Base-by-base conservation (phyloP, 208 protist genomes). In the Lotmaria passim region DNA sequence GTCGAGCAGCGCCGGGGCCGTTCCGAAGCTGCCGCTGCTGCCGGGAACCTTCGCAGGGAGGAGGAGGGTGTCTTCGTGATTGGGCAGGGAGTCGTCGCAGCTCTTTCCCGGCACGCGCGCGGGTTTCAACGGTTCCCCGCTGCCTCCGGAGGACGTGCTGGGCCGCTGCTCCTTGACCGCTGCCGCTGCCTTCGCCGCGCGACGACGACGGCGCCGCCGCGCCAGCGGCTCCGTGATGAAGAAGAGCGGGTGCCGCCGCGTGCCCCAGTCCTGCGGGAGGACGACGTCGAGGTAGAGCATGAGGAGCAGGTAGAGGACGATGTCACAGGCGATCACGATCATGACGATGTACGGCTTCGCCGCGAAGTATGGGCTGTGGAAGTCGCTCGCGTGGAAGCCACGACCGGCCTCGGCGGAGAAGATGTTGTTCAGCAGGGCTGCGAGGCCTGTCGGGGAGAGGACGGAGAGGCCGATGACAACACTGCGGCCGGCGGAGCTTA, bases 271-370 rank as follows among this genome's bases (percentile, higher is more conserved):
- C 59, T 73, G 69, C 24, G 87, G 90, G 46, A 93, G 60, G 46
- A 95, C 87, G 8, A 59, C 72, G 26, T 95, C 90, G n/a, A 95
- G 68, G 72, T 95, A 95, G 14, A 86, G 19, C 68, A 83, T 85
- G 12, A 95, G 73, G 0, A 93, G 3, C 6, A 79, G 47, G 74
- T 95, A 95, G 26, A 91, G 30, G 19, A 93, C 30, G 43, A 89
- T 85, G 64, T 93, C 86, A 43, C 31, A 39, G 28, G 78, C 39
- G 12, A 78, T 57, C 62, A 78, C 59, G 28, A 79, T 52, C 33
- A 80, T 12, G 26, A 81, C 41, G 1, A 68, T 21, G 30, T 79
- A 70, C 89, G 91, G 56, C 59, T 41, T 58, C 77, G 89, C 56
- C n/a, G 44, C 8, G 68, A 63, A 50, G 69, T 60, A 55, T 56